Base-by-base conservation (phyloP, 2,329 filamentous ascomycete species). In the Aspergillus bombycis region DNA sequence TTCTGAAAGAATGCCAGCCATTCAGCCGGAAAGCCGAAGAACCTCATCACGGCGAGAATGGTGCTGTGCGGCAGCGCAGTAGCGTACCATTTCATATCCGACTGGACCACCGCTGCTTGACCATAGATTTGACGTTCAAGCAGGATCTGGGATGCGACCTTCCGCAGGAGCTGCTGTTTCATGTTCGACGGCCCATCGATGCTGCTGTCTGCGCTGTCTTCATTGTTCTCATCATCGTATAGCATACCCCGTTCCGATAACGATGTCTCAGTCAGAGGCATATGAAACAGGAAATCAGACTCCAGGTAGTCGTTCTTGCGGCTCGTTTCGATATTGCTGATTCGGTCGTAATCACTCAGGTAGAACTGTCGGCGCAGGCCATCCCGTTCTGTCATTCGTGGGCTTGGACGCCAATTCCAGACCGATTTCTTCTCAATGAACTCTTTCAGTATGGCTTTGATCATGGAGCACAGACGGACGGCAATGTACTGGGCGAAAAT, bases 1-100 rank as follows among this genome's bases (percentile, higher is more conserved):
- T 78, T 81, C 46, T 72, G 74, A 68, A 83, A 83, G 69, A 84
- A 85, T 0, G 64, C 64, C 23, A 77, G 74, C 78, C 81, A 82
- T 50, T 76, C 74, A 7, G 75, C 67, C 3, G 78, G 77, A 19
- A 83, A 79, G 3, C 82, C 82, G 32, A 83, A 71, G 62, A 82
- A 84, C 4, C 75, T 70, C 65, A 85, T 77, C 0, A 83, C 72
- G 1, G 76, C 70, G 38, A 80, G 75, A 5, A 82, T 75, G 11
- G 81, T 82, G 34, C 74, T 76, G 67, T 85, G 82, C 1, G 82
- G 74, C 1, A 85, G 71, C 0, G 77, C 72, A 1, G 79, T 80
- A 1, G 73, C 79, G 59, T 78, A 81, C 79, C 79, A 81, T 61
- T 79, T 74, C 28, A 82, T 72, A 58, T 82, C 80, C 2, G 79